phyloP scores from a whole-genome alignment of 441 rosid genomes.

The Euphorbia schlechtendalii region DNA sequence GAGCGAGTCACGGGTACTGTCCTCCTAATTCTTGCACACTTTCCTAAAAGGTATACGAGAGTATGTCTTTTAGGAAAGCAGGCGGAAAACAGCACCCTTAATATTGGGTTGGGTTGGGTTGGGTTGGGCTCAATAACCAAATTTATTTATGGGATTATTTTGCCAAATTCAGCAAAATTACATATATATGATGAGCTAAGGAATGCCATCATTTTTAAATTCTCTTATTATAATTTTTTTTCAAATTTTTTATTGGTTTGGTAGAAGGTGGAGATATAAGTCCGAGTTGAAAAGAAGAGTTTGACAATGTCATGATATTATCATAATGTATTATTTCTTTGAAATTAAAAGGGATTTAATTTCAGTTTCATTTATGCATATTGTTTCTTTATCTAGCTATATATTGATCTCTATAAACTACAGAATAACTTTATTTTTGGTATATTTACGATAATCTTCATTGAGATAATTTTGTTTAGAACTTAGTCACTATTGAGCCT shows the following conservation, averaged over 20 bases:
- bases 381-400: neutral
- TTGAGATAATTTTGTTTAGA: too few species aligned
- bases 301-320: neutral
- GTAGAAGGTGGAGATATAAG: neutral
- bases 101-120: neutral
- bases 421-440: too few species aligned
- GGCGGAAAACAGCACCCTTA: too few species aligned
- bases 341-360: neutral
- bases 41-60: too few species aligned
- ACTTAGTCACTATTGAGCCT: too few species aligned
- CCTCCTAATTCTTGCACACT: too few species aligned
- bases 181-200: neutral
- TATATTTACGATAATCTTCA: too few species aligned
- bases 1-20: neutral
- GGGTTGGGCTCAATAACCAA: slow-evolving; percentile 3
- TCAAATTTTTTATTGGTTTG: neutral
- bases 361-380: neutral
- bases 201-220: neutral
- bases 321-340: neutral
- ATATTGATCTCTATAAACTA: too few species aligned
- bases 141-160: neutral
- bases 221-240: neutral
- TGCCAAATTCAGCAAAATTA: neutral
- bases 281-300: neutral
- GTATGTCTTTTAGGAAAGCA: too few species aligned